These are phyloP conservation scores for Laetiporus sulphureus DNA, from an alignment of 1,284 basidiomycete species.

Conservation along the genomic window DNA sequence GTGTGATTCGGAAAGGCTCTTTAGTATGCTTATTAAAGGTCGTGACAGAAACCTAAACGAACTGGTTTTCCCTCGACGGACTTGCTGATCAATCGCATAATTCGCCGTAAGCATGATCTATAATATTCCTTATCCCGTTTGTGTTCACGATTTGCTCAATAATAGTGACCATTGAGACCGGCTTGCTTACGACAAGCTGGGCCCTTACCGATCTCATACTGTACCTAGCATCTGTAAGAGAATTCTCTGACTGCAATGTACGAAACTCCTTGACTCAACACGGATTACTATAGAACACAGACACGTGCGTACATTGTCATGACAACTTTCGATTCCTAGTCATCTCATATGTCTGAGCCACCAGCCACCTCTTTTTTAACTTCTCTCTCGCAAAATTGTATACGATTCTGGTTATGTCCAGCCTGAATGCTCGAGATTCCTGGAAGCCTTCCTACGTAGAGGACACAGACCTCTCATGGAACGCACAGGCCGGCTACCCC, in stretches of 20 bases:
- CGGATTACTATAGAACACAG: background rate
- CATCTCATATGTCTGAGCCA: background rate
- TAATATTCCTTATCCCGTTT: background rate
- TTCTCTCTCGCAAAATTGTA: slow-evolving; percentile 3
- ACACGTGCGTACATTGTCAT: background rate
- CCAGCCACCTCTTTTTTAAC: slow-evolving; percentile 3
- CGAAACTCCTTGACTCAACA: background rate
- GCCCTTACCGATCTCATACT: slow-evolving; percentile 5
- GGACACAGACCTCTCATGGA: background rate
- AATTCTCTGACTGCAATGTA: background rate
- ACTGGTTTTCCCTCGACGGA: slow-evolving; percentile 1
- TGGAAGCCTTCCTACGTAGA: background rate
- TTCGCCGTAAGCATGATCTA: background rate
- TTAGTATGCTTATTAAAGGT: background rate
- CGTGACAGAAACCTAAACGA: background rate
- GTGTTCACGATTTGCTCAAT: background rate
- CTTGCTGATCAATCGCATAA: slow-evolving; percentile 4
- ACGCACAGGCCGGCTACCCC: background rate
- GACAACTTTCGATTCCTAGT: background rate
- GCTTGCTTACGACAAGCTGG: slow-evolving; percentile 25
- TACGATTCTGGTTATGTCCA: slow-evolving; percentile 3
- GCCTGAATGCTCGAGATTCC: slow-evolving; percentile 1
- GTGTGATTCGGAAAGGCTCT: background rate
- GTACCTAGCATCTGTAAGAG: slow-evolving; percentile 5
- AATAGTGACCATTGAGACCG: slow-evolving; percentile 34